These are phyloP conservation scores for Lentinus tigrinus DNA, from an alignment of 768 basidiomycete genomes.

Conservation along the genomic window DNA sequence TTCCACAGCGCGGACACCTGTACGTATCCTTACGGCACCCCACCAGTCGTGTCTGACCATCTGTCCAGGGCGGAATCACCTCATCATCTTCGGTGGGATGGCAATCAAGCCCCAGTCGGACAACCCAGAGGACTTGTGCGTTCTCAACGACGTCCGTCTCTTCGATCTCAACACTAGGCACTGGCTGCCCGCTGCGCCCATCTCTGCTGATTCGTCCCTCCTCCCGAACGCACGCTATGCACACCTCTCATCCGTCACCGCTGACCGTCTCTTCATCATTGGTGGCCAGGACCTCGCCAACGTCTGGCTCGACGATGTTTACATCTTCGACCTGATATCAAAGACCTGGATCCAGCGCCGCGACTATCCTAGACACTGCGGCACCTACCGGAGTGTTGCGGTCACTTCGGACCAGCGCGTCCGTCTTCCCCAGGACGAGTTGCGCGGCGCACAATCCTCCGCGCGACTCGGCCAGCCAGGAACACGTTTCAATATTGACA, in stretches of 20 bases:
- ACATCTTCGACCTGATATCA: slow-evolving; percentile 77
- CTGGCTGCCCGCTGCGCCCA: slow-evolving; percentile 63
- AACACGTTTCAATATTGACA: slow-evolving; percentile 54
- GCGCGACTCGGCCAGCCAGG: slow-evolving; percentile 50
- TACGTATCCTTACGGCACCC: slow-evolving; percentile 34
- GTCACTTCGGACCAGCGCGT: slow-evolving; percentile 71
- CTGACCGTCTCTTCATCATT: slow-evolving; percentile 84
- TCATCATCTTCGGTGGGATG: slow-evolving; percentile 97
- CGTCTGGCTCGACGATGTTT: slow-evolving; percentile 90
- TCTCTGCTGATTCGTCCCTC: slow-evolving; percentile 37
- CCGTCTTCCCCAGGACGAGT: slow-evolving; percentile 65
- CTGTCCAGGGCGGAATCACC: slow-evolving; percentile 74
- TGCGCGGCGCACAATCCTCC: slow-evolving; percentile 35
- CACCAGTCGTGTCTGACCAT: slow-evolving; percentile 8
- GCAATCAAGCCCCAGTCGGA: slow-evolving; percentile 70
- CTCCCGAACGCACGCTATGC: slow-evolving; percentile 89
- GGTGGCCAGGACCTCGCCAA: slow-evolving; percentile 95
- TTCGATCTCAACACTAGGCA: slow-evolving; percentile 70
- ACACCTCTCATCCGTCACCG: slow-evolving; percentile 85
- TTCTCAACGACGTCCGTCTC: slow-evolving; percentile 90
- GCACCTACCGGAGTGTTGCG: slow-evolving; percentile 93
- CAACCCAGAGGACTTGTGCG: slow-evolving; percentile 79
- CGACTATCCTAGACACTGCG: slow-evolving; percentile 89
- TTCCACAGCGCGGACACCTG: slow-evolving; percentile 93
- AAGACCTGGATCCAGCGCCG: slow-evolving; percentile 79